A percentile compares a stretch with the other conserved stretches of the same genome.
These are phyloP conservation scores for Globisporangium nagaii DNA, from an alignment of 352 stramenopile species.

Conservation along the genomic window DNA sequence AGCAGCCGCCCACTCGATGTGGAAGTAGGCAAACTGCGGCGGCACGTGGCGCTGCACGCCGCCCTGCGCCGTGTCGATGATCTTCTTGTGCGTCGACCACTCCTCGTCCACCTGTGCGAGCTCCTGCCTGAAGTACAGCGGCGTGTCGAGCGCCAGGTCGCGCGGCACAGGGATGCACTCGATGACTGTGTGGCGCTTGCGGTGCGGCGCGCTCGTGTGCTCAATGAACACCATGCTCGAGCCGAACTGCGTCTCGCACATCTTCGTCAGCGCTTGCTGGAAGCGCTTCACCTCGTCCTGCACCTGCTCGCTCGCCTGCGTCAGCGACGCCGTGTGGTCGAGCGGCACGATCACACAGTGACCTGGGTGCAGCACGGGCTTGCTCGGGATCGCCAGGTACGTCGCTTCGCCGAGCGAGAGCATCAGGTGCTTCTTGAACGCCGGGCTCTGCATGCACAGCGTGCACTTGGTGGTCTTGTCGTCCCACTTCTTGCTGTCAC, in stretches of 20 bases:
- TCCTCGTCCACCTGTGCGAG: constrained; percentile 70
- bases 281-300: constrained; percentile 63
- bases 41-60: constrained; percentile 61
- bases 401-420: constrained; percentile 72
- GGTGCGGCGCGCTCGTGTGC: constrained; percentile 57
- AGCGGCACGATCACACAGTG: constrained; percentile 78
- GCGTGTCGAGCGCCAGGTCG: constrained; percentile 52
- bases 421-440: constrained; percentile 80
- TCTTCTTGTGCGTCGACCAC: constrained; percentile 78
- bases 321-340: constrained; percentile 58
- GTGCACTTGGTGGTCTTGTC: constrained; percentile 58
- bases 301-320: constrained; percentile 57
- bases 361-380: constrained; percentile 41
- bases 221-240: constrained; percentile 76
- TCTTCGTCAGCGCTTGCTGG: constrained; percentile 42
- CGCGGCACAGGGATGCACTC: constrained; percentile 76
- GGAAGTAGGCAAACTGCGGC: constrained; percentile 79
- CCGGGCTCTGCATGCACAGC: constrained; percentile 58
- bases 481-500: constrained; percentile 67
- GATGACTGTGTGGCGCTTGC: constrained; percentile 63
- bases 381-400: constrained; percentile 62
- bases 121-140: constrained; percentile 84
- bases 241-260: constrained; percentile 52
- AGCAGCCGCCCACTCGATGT: constrained; percentile 58
- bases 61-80: constrained; percentile 65